Evolutionary conservation across 1,284 basidiomycete species (phyloP), one percentile per base, ranked within the genome.

Genomic region (Chondrostereum purpureum): DNA sequence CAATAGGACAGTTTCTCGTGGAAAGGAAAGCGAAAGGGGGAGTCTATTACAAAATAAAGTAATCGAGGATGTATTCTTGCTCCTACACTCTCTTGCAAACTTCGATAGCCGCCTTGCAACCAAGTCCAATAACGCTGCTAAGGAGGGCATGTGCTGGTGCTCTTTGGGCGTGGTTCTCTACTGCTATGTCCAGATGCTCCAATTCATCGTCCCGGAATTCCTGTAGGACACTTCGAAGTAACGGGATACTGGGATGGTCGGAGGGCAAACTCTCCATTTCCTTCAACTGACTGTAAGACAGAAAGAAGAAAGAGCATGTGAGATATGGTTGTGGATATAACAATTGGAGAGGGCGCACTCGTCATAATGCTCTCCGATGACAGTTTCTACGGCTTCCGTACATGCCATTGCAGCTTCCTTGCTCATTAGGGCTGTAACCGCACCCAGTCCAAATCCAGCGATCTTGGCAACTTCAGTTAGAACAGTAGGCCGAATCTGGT

Each of bases 281-380:
- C 54, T 77, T 77, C 45, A 92, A 67, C 69, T 92, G 89, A 55
- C 89, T 92, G 56, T 17, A 47, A 39, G 38, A 23, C 6, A 3
- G 18, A 21, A 31, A 33, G 38, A 17, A 45, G n/a, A 47, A 35
- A n/a, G 10, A 16, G n/a, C 10, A n/a, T n/a, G n/a, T n/a, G n/a
- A n/a, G n/a, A n/a, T n/a, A n/a, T n/a, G n/a, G n/a, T n/a, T n/a
- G n/a, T n/a, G n/a, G n/a, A 14, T 27, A 16, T 4, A 24, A 22
- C 44, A 31, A 40, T 18, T n/a, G n/a, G n/a, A n/a, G n/a, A n/a
- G 10, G 8, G 75, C 90, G 63, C 61, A 95, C 93, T 97, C 92
- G 62, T 97, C 92, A 58, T 98, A 98, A 62, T 98, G 94, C 63
- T 98, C 94, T 20, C 94, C 94, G 46, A 98, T 98, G 41, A 93